These are phyloP conservation scores for Desmodesmus armatus DNA, from an alignment of 139 green algal species.

Conservation along the genomic window DNA sequence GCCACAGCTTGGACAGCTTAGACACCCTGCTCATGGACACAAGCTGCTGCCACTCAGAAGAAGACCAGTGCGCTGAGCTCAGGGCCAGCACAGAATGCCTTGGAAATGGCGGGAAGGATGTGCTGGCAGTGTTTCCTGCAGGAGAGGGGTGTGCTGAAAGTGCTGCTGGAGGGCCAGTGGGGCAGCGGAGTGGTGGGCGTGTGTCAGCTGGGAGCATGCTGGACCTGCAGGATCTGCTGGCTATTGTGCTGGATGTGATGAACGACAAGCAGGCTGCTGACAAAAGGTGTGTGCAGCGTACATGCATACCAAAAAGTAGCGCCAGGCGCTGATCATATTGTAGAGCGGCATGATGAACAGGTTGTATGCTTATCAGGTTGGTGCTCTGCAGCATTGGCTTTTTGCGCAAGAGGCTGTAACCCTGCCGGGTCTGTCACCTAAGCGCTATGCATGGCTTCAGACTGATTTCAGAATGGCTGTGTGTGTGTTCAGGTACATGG, in stretches of 20 bases:
- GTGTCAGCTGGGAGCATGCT: background rate
- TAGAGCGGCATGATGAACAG: background rate
- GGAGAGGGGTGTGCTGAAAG: no score
- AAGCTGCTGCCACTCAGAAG: no score
- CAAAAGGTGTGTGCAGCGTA: background rate
- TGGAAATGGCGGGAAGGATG: no score
- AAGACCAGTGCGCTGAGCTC: no score
- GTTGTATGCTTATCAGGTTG: background rate
- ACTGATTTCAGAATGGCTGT: background rate
- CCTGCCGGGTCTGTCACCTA: background rate
- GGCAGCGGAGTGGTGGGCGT: no score
- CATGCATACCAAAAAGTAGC: background rate
- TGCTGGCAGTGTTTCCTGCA: no score
- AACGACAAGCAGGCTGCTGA: slow-evolving; percentile 14
- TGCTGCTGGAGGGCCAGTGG: no score
- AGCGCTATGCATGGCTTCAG: background rate
- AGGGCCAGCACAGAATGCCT: no score
- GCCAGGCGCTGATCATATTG: background rate
- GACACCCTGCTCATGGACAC: no score
- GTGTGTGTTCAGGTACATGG: background rate
- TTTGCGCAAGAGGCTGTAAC: background rate
- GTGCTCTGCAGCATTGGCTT: background rate
- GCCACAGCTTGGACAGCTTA: no score
- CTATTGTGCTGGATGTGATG: slow-evolving; percentile 30
- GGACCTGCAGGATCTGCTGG: slow-evolving; percentile 27